Base-by-base conservation (phyloP, 805 yeast genomes). In the Saccharomycopsis sp. region DNA sequence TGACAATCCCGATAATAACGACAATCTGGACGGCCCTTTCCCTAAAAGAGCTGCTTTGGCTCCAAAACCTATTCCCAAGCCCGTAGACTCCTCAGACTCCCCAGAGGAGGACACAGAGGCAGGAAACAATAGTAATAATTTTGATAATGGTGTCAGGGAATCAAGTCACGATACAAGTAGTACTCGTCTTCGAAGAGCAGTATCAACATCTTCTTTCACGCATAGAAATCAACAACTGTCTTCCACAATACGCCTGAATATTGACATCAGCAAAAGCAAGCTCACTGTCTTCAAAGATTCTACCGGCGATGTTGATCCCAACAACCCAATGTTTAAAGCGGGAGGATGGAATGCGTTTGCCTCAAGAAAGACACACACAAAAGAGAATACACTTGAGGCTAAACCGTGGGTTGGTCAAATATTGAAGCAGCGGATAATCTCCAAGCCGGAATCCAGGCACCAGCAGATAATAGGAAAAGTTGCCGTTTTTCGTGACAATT, bases 331-430 rank as follows among this genome's bases (percentile, higher is more conserved):
- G 2, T 2, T 58, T 4, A 64, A 52, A 23, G 59, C 64, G 3
- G 70, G 71, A 3, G 75, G 74, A 1, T 73, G 84, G 79, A 78
- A 76, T 51, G 70, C 72, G 34, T 66, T 83, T 23, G 89, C 83
- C 4, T 64, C 83, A 0, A 68, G 80, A 1, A 72, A 71, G 8
- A 68, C 73, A 15, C 68, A 88, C 55, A 74, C 76, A 51, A 88
- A 88, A 67, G 96, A 89, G 67, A 89, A 89, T 66, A 70, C 68
- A 4, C 48, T 79, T 20, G 71, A 73, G 1, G 75, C 90, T 0
- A 73, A 71, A 7, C 78, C 84, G 0, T 84, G 92, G 87, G 73
- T 71, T 14, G 91, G 92, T 0, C 85, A 87, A 64, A 73, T 71
- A 1, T 54, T 84, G n/a, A 67, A 70, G 21, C 86, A 83, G 64